phyloP scores from a whole-genome alignment of 2,329 filamentous ascomycete genomes.

The Magnaporthiopsis incrustans region DNA sequence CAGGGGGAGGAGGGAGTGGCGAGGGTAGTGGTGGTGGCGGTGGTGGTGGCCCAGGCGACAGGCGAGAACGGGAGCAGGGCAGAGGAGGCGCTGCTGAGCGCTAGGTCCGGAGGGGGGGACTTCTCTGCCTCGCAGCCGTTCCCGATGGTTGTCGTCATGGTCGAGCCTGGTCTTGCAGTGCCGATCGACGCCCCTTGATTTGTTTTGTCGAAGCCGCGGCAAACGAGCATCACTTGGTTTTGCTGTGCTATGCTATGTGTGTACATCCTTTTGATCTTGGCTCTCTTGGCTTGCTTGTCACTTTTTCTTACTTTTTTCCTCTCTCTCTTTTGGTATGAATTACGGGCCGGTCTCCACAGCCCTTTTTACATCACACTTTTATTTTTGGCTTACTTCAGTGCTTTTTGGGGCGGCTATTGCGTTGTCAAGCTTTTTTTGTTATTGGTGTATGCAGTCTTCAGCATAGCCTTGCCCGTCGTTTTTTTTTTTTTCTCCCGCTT shows the following conservation, averaged over 20 bases:
- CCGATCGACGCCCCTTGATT: not conserved
- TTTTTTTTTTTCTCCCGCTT: too few species aligned
- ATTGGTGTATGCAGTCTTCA: too few species aligned
- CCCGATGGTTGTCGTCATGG: not conserved
- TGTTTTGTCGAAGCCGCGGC: not conserved
- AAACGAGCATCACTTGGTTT: too few species aligned
- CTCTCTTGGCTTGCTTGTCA: not conserved
- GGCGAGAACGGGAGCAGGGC: not conserved
- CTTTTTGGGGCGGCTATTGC: too few species aligned
- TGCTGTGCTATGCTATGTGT: not conserved
- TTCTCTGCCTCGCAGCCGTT: not conserved
- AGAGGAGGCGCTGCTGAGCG: constrained; percentile 1
- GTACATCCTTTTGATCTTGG: not conserved
- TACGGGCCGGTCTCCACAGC: not conserved
- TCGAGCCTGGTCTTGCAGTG: not conserved
- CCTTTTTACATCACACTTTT: not conserved
- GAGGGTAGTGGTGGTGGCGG: too few species aligned
- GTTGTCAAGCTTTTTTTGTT: not conserved
- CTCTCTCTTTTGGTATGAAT: not conserved
- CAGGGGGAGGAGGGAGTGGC: not conserved
- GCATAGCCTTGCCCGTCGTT: too few species aligned
- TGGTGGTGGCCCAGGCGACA: constrained; percentile 1
- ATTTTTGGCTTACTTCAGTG: not conserved
- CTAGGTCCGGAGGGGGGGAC: not conserved
- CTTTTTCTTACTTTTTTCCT: too few species aligned